Evolutionary conservation across 257 asterid species (phyloP), one percentile per base, ranked within the genome.

Genomic region (Nemophila menziesii): DNA sequence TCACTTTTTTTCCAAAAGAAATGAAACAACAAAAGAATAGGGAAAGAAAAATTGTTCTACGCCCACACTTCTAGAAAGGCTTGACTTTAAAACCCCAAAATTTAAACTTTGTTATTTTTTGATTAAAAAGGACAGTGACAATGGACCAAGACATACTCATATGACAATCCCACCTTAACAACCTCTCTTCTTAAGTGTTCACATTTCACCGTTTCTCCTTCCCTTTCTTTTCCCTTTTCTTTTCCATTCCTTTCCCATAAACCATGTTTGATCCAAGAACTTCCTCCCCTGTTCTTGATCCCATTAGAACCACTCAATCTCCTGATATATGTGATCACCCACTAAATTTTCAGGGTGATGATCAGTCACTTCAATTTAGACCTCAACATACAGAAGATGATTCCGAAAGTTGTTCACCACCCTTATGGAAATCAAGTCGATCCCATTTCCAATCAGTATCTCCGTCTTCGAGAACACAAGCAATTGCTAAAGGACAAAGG

Each of bases 401-500:
- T 16, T 76, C 94, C 2, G 93, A 67, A 7, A 69, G 41, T 17
- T 60, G 43, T 9, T 74, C 86, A 23, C 92, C 81, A 19, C 82
- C 90, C 21, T 63, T 82, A 14, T 82, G 92, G 94, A 68, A 69
- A 33, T 61, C 37, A 44, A 58, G 59, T 11, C 49, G 78, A 11
- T 45, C 74, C 4, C 40, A 14, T 20, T 43, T 50, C 43, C 24
- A 72, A 18, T 54, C 66, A 18, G 34, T 72, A 5, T 79, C 94
- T 1, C 75, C 79, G 16, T 58, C 63, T 17, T 70, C 94, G 0
- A 66, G 78, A 49, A 51, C 84, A n/a, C 70, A 70, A 4, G 93
- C 92, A n/a, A 84, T 84, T 33, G 84, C 70, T 0, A 70, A 75
- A 46, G 93, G 93, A 11, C 87, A 74, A 60, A 57, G 65, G 72